These are phyloP conservation scores for Phyllosticta capitalensis DNA, from an alignment of 2,329 filamentous ascomycete genomes.

Conservation along the genomic window DNA sequence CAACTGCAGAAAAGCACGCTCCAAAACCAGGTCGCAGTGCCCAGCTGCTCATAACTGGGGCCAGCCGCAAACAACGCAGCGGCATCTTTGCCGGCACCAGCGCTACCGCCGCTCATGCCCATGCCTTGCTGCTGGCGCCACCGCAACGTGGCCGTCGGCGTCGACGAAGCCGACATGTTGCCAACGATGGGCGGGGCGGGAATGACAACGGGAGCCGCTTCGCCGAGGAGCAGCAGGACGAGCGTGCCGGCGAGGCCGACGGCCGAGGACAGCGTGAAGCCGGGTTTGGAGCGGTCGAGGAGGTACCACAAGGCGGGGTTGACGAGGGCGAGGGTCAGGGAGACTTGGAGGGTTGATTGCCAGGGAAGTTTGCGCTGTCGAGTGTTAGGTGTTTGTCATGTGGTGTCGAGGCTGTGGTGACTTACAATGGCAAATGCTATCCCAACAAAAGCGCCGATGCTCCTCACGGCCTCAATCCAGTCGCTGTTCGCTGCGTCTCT, in stretches of 20 bases:
- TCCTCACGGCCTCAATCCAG: slow-evolving; percentile 65
- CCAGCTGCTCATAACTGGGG: slow-evolving; percentile 54
- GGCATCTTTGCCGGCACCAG: slow-evolving; percentile 23
- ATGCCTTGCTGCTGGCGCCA: slow-evolving; percentile 15
- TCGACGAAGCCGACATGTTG: slow-evolving; percentile 6
- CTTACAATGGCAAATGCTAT: slow-evolving; percentile 76
- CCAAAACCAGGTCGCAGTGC: slow-evolving; percentile 76
- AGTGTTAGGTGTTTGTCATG: slow-evolving; percentile 1
- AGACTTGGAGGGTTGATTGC: slow-evolving; percentile 91
- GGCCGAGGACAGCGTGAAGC: slow-evolving; percentile 66
- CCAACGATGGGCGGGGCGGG: slow-evolving; percentile 38
- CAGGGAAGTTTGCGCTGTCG: slow-evolving; percentile 75
- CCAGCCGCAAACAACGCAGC: slow-evolving; percentile 20
- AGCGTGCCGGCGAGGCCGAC: slow-evolving; percentile 68
- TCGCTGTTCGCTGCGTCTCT: slow-evolving; percentile 39
- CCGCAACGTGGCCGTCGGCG: slow-evolving; percentile 1
- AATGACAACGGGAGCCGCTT: slow-evolving; percentile 59
- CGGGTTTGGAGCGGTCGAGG: slow-evolving; percentile 79
- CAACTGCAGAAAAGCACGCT: slow-evolving; percentile 93
- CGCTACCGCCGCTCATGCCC: slow-evolving; percentile 30
- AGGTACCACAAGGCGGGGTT: slow-evolving; percentile 96
- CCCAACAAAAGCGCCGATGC: slow-evolving; percentile 61
- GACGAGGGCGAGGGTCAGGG: slow-evolving; percentile 75
- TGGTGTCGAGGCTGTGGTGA: slow-evolving; percentile 14
- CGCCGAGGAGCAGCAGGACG: slow-evolving; percentile 64